phyloP scores from a whole-genome alignment of 2,329 filamentous ascomycete species.

The Curvularia hawaiiensis region DNA sequence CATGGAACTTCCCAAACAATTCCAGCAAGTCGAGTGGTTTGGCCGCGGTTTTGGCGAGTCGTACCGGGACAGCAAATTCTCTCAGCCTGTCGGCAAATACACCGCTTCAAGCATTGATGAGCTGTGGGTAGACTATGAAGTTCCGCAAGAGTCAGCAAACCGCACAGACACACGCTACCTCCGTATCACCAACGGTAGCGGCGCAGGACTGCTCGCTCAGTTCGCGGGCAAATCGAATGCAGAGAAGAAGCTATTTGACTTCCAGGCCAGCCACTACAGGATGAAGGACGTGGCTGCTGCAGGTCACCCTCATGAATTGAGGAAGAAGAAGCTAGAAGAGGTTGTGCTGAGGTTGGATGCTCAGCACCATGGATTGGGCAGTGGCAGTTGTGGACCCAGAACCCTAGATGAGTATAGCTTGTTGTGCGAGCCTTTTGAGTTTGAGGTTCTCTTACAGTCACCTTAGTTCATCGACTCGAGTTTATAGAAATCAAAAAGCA shows the following conservation, averaged over 20 bases:
- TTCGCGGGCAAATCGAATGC: constrained; percentile 31
- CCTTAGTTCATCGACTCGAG: background rate
- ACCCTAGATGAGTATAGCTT: constrained; percentile 50
- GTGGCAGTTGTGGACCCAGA: constrained; percentile 65
- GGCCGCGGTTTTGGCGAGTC: constrained; percentile 69
- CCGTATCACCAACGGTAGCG: constrained; percentile 27
- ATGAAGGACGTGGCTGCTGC: constrained; percentile 61
- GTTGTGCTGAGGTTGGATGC: constrained; percentile 65
- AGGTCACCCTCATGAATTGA: constrained; percentile 67
- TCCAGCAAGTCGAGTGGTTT: constrained; percentile 63
- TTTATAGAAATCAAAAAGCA: background rate
- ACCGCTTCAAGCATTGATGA: constrained; percentile 53
- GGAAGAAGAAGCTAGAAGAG: constrained; percentile 58
- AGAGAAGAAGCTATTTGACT: constrained; percentile 47
- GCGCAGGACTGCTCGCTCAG: constrained; percentile 29
- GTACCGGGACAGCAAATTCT: constrained; percentile 69
- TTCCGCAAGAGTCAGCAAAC: constrained; percentile 72
- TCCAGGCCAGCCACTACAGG: constrained; percentile 62
- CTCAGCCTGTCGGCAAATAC: constrained; percentile 58
- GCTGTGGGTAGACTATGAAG: constrained; percentile 66
- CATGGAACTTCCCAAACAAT: constrained; percentile 55
- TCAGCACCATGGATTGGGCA: constrained; percentile 67
- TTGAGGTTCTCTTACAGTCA: constrained; percentile 35
- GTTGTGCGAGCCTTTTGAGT: constrained; percentile 46
- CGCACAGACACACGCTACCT: constrained; percentile 66